Evolutionary conservation across 2,329 filamentous ascomycete genomes (phyloP).

Genomic region (Botrytis deweyae): DNA sequence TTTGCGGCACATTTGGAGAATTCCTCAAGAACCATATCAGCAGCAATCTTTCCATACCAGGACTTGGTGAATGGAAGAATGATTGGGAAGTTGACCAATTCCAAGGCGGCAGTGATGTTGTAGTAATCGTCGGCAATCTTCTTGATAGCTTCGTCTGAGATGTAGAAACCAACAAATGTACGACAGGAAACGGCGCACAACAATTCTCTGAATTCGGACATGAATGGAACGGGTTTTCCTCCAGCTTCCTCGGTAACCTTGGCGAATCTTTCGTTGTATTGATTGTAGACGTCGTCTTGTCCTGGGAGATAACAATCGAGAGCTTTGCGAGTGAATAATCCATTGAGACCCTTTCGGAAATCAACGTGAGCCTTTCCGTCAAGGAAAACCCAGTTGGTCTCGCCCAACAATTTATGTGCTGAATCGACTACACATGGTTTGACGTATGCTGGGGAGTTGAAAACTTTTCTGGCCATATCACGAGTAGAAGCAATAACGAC

Average conservation of each 20-base stretch:
- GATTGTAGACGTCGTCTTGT: constrained; percentile 87
- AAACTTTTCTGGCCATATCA: constrained; percentile 93
- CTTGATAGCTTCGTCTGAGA: constrained; percentile 84
- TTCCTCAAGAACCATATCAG: constrained; percentile 86
- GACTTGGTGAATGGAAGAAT: constrained; percentile 94
- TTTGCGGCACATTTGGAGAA: constrained; percentile 91
- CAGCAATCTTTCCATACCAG: constrained; percentile 95
- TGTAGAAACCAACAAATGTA: constrained; percentile 97
- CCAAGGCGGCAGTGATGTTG: constrained; percentile 89
- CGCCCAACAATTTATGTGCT: constrained; percentile 87
- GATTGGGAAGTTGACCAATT: constrained; percentile 97
- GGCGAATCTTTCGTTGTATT: constrained; percentile 79
- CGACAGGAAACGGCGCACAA: constrained; percentile 94
- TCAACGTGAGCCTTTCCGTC: constrained; percentile 94
- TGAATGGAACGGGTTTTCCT: constrained; percentile 79
- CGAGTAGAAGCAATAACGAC: constrained; percentile 94
- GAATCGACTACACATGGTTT: constrained; percentile 96
- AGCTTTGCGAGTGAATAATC: constrained; percentile 87
- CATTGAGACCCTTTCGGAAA: constrained; percentile 94
- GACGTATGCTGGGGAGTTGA: constrained; percentile 88
- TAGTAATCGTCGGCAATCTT: constrained; percentile 97
- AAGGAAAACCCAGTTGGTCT: constrained; percentile 95
- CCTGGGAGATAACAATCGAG: constrained; percentile 86
- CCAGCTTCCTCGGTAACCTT: constrained; percentile 69
- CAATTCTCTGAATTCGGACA: constrained; percentile 88